Evolutionary conservation across 2,329 filamentous ascomycete species (phyloP).

Genomic region (Alternaria infectoria): DNA sequence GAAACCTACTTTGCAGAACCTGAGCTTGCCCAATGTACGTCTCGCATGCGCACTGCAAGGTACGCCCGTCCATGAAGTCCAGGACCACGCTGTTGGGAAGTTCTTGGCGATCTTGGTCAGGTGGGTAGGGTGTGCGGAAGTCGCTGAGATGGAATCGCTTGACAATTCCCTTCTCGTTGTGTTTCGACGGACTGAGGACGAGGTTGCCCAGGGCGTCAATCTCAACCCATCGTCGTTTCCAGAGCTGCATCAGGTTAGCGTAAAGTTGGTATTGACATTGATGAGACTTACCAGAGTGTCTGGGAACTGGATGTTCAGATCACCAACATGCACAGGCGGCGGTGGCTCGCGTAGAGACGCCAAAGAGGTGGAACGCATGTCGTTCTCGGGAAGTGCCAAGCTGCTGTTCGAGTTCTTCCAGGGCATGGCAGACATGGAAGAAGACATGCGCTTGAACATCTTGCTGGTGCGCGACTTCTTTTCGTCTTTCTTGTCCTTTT

Average conservation of each 20-base stretch:
- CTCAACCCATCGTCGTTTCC: conserved; percentile 90
- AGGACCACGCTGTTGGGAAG: conserved; percentile 81
- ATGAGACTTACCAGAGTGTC: conserved; percentile 71
- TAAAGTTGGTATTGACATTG: background rate
- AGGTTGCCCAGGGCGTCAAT: conserved; percentile 85
- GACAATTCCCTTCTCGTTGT: conserved; percentile 67
- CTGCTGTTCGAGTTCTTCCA: conserved; percentile 56
- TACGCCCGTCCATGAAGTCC: conserved; percentile 67
- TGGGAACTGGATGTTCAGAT: conserved; percentile 96
- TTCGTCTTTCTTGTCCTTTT: conserved; percentile 60
- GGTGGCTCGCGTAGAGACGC: conserved; percentile 50
- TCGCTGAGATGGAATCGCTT: conserved; percentile 88
- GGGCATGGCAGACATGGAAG: conserved; percentile 60
- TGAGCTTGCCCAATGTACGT: conserved; percentile 42
- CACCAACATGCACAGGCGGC: conserved; percentile 74
- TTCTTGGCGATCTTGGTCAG: conserved; percentile 91
- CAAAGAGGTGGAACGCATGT: conserved; percentile 33
- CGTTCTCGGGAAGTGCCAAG: conserved; percentile 49
- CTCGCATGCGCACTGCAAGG: conserved; percentile 64
- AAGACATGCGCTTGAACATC: conserved; percentile 71
- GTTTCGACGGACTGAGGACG: conserved; percentile 74
- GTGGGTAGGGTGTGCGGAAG: conserved; percentile 78
- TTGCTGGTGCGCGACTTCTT: conserved; percentile 65
- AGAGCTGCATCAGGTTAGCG: conserved; percentile 60
- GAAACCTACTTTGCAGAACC: conserved; percentile 44